phyloP scores from a whole-genome alignment of 2,329 filamentous ascomycete species.

The Colletotrichum horii region DNA sequence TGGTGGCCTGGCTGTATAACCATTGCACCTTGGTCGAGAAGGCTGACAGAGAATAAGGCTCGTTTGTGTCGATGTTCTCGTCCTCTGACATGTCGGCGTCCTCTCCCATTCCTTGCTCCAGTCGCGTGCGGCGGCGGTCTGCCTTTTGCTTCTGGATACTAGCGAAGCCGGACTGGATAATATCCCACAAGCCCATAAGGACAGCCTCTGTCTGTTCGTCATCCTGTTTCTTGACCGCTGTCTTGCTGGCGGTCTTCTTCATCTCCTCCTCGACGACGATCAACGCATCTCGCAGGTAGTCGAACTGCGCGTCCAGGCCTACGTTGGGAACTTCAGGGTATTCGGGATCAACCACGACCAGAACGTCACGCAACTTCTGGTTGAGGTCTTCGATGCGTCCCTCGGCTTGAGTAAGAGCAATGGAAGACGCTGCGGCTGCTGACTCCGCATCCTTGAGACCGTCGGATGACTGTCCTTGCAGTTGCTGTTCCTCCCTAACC shows the following conservation, averaged over 20 bases:
- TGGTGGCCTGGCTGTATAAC: conserved; percentile 77
- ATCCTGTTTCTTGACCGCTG: conserved; percentile 40
- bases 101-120: conserved; percentile 61
- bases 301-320: conserved; percentile 69
- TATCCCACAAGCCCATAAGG: conserved; percentile 62
- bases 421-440: conserved; percentile 25
- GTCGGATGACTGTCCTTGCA: conserved; percentile 35
- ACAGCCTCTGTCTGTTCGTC: conserved; percentile 61
- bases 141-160: conserved; percentile 60
- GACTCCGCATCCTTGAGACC: conserved; percentile 27
- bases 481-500: conserved; percentile 63
- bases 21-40: conserved; percentile 82
- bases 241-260: conserved; percentile 34
- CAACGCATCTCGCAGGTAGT: conserved; percentile 69
- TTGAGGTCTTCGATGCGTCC: conserved; percentile 68
- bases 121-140: conserved; percentile 55
- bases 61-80: conserved; percentile 61
- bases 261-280: conserved; percentile 52
- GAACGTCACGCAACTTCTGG: conserved; percentile 64
- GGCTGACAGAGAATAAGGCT: conserved; percentile 73
- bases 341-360: conserved; percentile 51
- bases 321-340: conserved; percentile 65
- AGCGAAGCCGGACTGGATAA: conserved; percentile 59
- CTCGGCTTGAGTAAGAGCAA: conserved; percentile 47
- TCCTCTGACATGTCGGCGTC: conserved; percentile 68